Conservation (phyloP, 768 basidiomycete species). For the Mycena galericulata region DNA sequence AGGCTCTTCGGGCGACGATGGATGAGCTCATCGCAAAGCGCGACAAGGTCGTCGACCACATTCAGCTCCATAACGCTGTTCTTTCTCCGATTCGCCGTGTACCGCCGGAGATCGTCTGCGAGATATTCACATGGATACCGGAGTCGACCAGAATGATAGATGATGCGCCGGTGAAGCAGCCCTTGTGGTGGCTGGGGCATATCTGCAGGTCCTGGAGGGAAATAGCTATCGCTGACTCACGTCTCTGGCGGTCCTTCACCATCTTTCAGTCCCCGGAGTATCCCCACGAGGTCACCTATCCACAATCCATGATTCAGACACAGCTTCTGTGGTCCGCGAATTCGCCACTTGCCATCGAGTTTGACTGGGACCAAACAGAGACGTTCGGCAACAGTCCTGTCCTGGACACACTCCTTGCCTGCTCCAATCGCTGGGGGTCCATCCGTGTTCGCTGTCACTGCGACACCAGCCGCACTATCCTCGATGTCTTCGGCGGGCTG, state of each 20-base stretch:
- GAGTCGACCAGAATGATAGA: not conserved
- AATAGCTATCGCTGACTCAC: not conserved
- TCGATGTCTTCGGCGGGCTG: too few relatives aligned
- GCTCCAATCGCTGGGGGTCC: too few relatives aligned
- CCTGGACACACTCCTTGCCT: too few relatives aligned
- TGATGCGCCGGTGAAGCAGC: not conserved
- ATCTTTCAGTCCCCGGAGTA: not conserved
- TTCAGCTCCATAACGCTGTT: not conserved
- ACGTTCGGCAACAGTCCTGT: too few relatives aligned
- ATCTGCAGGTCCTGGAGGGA: conserved; percentile 7
- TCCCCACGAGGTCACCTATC: not conserved
- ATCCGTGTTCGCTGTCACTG: too few relatives aligned
- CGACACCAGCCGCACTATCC: too few relatives aligned
- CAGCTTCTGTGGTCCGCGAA: not conserved
- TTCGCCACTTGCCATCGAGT: not conserved
- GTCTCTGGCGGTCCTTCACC: not conserved
- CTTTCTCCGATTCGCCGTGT: conserved; percentile 21
- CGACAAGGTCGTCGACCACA: not conserved
- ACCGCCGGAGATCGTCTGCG: not conserved
- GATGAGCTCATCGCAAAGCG: not conserved
- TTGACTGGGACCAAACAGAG: not conserved
- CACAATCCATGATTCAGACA: conserved; percentile 1
- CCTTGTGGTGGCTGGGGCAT: conserved; percentile 7
- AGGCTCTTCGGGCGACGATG: not conserved
- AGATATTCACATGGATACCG: not conserved